Evolutionary conservation across 2,329 filamentous ascomycete species (phyloP), one percentile per base, ranked within the genome.

Genomic region (Sarocladium strictum): DNA sequence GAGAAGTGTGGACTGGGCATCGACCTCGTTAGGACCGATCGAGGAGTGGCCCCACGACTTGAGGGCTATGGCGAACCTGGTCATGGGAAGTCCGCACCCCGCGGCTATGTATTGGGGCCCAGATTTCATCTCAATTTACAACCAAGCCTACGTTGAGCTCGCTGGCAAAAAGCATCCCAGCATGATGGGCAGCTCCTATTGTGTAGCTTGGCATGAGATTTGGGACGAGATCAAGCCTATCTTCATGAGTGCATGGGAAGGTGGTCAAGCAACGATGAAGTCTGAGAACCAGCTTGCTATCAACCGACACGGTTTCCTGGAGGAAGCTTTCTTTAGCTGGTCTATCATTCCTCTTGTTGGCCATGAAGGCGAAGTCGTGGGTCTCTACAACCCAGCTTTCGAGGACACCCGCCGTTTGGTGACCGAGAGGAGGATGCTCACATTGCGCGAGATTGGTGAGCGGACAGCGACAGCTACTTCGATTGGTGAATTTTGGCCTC

Each of bases 291-390:
- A 83, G 55, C 73, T 93, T 1, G 90, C 91, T 62, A 78, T 94
- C 29, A 75, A 79, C 47, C 81, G 89, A 7, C 81, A 83, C 58
- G 81, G 84, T 1, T 90, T 81, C 58, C 69, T 90, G 1, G 88
- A 95, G 67, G 89, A 94, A 64, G 84, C 87, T 0, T 93, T 89
- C 64, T 93, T 93, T 65, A 89, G 86, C 12, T 93, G 88, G 88
- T 88, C 84, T 1, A 84, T 93, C 40, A 86, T 93, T 24, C 89
- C 89, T 0, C 76, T 93, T 58, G 80, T 93, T 1, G 89, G 88
- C 2, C 76, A 79, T 37, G 85, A 91, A 56, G 89, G 89, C 2
- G 81, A 81, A 12, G 86, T 92, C 7, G 82, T 88, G 58, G 89
- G 87, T 2, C 68, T 93, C 0, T 92, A 90, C 66, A 92, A 92